These are phyloP conservation scores for Neurospora sp. DNA, from an alignment of 2,329 filamentous ascomycete species.

Conservation along the genomic window DNA sequence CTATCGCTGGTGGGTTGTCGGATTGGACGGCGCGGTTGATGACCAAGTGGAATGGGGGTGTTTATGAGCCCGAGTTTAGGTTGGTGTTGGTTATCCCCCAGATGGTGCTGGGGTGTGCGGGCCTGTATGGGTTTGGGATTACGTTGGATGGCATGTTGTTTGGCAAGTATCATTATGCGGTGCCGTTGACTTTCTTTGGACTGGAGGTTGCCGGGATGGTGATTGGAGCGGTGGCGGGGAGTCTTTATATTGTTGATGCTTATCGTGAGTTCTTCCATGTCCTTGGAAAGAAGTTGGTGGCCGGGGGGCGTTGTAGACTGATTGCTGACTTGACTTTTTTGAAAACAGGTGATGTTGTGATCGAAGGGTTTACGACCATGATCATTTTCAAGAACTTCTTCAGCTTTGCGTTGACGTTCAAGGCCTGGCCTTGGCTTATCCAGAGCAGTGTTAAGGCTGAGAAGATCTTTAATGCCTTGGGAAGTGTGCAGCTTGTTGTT, in stretches of 20 bases:
- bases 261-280: conserved; percentile 52
- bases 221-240: conserved; percentile 74
- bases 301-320: not conserved
- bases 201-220: conserved; percentile 86
- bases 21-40: conserved; percentile 63
- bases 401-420: conserved; percentile 74
- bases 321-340: conserved; percentile 5
- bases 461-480: conserved; percentile 55
- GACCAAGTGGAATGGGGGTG: conserved; percentile 64
- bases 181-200: conserved; percentile 73
- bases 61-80: conserved; percentile 88
- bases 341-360: conserved; percentile 57
- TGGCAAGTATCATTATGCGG: conserved; percentile 55
- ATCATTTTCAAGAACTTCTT: conserved; percentile 95
- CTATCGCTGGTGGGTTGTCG: conserved; percentile 61
- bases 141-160: conserved; percentile 50
- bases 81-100: conserved; percentile 76
- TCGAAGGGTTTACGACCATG: conserved; percentile 83
- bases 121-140: conserved; percentile 76
- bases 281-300: not conserved
- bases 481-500: conserved; percentile 65
- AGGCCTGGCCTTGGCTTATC: conserved; percentile 75
- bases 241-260: conserved; percentile 85
- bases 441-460: conserved; percentile 46
- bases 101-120: conserved; percentile 64